These are phyloP conservation scores for Plasmodium vinckei DNA, from an alignment of 169 alveolate genomes.

Conservation along the genomic window DNA sequence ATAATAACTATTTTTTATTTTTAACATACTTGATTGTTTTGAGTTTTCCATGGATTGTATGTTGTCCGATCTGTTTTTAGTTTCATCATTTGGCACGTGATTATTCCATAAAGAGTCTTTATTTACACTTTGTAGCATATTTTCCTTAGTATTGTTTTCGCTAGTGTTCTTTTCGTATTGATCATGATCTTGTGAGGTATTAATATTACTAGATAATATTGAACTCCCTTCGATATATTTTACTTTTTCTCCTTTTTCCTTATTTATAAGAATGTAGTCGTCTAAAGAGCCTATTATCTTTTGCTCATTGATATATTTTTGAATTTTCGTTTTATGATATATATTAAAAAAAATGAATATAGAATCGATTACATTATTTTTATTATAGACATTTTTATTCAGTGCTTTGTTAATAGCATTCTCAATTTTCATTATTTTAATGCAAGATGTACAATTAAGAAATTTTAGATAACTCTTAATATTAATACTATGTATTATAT, in stretches of 20 bases:
- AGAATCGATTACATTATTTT: slow-evolving; percentile 13
- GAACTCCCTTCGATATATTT: too few relatives aligned
- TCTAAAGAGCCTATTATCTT: background rate
- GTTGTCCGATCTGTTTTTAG: too few relatives aligned
- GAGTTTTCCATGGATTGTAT: background rate
- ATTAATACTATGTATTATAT: slow-evolving; percentile 51
- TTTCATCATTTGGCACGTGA: too few relatives aligned
- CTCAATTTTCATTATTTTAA: slow-evolving; percentile 53
- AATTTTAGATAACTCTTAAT: slow-evolving; percentile 36
- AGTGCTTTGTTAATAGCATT: slow-evolving; percentile 9
- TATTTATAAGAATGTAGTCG: too few relatives aligned
- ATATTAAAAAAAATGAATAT: slow-evolving; percentile 44
- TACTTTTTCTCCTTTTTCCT: too few relatives aligned
- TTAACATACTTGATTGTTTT: background rate
- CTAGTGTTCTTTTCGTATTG: background rate
- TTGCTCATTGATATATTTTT: background rate
- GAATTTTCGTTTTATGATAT: background rate
- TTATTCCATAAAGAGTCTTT: background rate
- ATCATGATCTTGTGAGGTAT: background rate
- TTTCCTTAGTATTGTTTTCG: background rate
- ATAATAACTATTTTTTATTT: slow-evolving; percentile 7
- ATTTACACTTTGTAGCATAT: background rate
- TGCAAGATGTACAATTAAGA: slow-evolving; percentile 37
- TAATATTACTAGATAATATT: background rate
- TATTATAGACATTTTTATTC: slow-evolving; percentile 15